Evolutionary conservation across 345 rosid genomes (phyloP), one percentile per base, ranked within the genome.

Genomic region (Hibiscus mutabilis): DNA sequence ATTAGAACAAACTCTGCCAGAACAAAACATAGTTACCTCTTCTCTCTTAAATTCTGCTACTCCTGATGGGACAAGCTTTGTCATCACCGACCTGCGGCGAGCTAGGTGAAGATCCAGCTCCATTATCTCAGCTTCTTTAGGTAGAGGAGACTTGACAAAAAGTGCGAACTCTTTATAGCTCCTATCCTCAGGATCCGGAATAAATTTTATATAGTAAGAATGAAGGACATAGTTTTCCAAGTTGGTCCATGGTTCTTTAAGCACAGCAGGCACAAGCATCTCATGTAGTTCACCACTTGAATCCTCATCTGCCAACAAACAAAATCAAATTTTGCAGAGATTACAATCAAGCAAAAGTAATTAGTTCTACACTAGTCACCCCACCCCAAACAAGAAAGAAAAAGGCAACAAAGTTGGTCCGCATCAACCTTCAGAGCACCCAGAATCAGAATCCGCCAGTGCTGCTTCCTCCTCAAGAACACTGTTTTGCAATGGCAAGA

Each of bases 81-180:
- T 82, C 78, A 49, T 61, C 69, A 94, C 97, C 75, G 83, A 82
- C 82, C 98, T 85, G 70, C 92, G 85, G 72, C 72, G 89, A 73
- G 94, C 91, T 78, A 94, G 88, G 81, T 94, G 98, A 75, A 94
- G 97, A 65, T 91, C 94, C 16, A 89, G 68, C 61, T 88, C 83
- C 89, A 94, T 74, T 79, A 72, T 76, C 82, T 84, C 90, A 74
- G 92, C 97, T 79, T 94, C 98, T 63, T n/a, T 5, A 1, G 98
- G 98, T 44, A 94, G 92, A 66, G 89, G 85, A 70, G 79, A 80
- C 83, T 84, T 94, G 27, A 91, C 66, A 81, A 94, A 94, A 76
- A 94, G 90, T 77, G 89, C 85, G 73, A 94, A 94, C 73, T 84
- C 76, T 75, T 79, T 85, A 78, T 94, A 94, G 76, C 62, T 79